These are phyloP conservation scores for Endotrypanum monterogeii DNA, from an alignment of 208 protist genomes.

Conservation along the genomic window DNA sequence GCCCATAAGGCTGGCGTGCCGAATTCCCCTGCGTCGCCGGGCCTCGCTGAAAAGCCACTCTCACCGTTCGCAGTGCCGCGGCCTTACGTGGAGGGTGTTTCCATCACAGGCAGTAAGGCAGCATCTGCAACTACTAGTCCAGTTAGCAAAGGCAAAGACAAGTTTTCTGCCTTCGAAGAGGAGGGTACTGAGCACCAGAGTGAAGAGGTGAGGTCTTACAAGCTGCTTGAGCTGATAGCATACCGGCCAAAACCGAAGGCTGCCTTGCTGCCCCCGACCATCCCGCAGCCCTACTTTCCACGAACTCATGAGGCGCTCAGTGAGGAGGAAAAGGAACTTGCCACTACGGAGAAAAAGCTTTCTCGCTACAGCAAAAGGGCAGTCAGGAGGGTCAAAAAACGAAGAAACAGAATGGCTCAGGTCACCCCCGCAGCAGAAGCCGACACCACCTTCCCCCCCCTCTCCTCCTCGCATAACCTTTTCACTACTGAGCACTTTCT, in stretches of 20 bases:
- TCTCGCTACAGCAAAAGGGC: background rate
- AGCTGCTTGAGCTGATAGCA: background rate
- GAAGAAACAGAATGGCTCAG: background rate
- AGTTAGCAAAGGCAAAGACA: background rate
- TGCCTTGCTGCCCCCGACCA: background rate
- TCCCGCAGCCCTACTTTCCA: conserved; percentile 18
- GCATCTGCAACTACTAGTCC: background rate
- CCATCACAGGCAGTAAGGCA: background rate
- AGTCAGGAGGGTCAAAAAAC: too few relatives aligned
- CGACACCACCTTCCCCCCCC: conserved; percentile 2
- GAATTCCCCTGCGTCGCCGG: background rate
- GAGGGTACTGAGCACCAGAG: background rate
- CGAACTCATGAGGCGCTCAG: background rate
- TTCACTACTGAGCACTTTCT: background rate
- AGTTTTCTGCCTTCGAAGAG: background rate
- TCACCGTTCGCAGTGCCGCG: background rate
- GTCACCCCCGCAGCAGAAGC: background rate
- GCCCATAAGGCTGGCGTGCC: background rate
- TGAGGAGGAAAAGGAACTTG: conserved; percentile 8
- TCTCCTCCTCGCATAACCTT: background rate
- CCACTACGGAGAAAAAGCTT: background rate
- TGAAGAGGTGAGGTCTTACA: background rate
- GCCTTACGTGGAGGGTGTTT: background rate
- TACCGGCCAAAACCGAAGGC: background rate
- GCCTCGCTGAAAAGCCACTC: background rate